Base-by-base conservation (phyloP, 2,329 filamentous ascomycete species). In the Karstenula rhodostoma region DNA sequence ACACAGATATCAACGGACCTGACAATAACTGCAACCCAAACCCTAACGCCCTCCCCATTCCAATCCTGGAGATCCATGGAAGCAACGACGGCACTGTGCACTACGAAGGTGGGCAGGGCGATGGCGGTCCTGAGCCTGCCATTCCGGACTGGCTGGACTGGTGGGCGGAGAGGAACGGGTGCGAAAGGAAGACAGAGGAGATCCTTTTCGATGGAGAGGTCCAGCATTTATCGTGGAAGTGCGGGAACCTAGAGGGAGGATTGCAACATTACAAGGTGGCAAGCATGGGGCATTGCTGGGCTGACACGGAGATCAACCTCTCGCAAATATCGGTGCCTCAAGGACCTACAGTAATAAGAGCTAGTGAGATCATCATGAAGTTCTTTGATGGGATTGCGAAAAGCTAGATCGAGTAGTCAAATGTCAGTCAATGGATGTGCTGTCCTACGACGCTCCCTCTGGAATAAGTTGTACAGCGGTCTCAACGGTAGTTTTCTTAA, bases 21-120 rank as follows among this genome's bases (percentile, higher is more conserved):
- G 60, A 67, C 17, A 69, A 75, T 15, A 74, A 81, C n/a, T 84
- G 81, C 71, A 69, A 62, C 2, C 76, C 80, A 72, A 23, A 76
- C 73, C 52, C 52, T 27, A 35, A 17, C 15, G 48, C 64, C 55
- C 27, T 50, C 0, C 77, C 78, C 1, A 59, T 84, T 3, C 82
- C 83, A 1, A 74, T 86, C 10, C 69, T 86, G 9, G 81, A 83
- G 44, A 81, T 85, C 55, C 84, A 86, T 66, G 84, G 84, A n/a
- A 79, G 77, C 2, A 75, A 65, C 2, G 84, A 86, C 67, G 73
- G 63, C 3, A 82, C 78, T 0, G 84, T 86, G 35, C 63, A 71
- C 0, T 85, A 84, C 60, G 59, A 68, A 2, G 83, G 83, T 1
- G 80, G 78, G 1, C 75, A 74, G 19, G 77, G 81, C 3, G 75